Percentiles rank a stretch among this genome's conserved stretches.
These are phyloP conservation scores for Colletotrichum spaethianum DNA, from an alignment of 2,329 filamentous ascomycete genomes.

Conservation along the genomic window DNA sequence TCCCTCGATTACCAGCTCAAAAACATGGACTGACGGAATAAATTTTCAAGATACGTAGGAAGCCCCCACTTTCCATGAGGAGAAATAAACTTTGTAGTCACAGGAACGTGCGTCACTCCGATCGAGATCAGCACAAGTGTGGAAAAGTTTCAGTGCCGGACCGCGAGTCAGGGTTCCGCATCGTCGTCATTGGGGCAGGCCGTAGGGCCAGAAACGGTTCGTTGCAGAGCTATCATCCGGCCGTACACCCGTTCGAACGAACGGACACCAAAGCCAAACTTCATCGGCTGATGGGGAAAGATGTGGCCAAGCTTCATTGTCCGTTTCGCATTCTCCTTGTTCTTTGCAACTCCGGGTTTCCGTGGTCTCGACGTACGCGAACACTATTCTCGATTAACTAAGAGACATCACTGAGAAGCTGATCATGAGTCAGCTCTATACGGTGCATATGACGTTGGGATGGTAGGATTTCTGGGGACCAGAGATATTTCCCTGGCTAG, in stretches of 20 bases:
- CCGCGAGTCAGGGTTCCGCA: constrained; percentile 22
- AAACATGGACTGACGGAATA: constrained; percentile 1
- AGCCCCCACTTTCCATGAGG: background rate
- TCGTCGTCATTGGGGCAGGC: constrained; percentile 18
- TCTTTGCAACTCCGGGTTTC: background rate
- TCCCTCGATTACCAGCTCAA: background rate
- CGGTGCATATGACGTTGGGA: background rate
- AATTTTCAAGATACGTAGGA: background rate
- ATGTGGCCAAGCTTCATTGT: constrained; percentile 12
- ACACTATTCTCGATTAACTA: background rate
- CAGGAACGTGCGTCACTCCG: constrained; percentile 34
- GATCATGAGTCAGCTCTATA: background rate
- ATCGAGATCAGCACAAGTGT: constrained; percentile 30
- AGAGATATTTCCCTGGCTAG: background rate
- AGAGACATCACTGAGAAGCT: background rate
- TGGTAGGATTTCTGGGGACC: background rate
- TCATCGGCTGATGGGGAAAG: constrained; percentile 6
- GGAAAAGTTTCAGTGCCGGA: constrained; percentile 4
- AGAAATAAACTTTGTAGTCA: constrained; percentile 13
- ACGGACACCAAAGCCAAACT: background rate
- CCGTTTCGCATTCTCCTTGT: constrained; percentile 12
- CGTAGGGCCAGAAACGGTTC: constrained; percentile 13
- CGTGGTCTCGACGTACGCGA: no score
- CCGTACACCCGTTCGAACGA: background rate
- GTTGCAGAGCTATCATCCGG: constrained; percentile 16